Percentiles rank a stretch among this genome's conserved stretches.
Evolutionary conservation across 208 protist genomes (phyloP).

Genomic region (Angomonas ambiguus): DNA sequence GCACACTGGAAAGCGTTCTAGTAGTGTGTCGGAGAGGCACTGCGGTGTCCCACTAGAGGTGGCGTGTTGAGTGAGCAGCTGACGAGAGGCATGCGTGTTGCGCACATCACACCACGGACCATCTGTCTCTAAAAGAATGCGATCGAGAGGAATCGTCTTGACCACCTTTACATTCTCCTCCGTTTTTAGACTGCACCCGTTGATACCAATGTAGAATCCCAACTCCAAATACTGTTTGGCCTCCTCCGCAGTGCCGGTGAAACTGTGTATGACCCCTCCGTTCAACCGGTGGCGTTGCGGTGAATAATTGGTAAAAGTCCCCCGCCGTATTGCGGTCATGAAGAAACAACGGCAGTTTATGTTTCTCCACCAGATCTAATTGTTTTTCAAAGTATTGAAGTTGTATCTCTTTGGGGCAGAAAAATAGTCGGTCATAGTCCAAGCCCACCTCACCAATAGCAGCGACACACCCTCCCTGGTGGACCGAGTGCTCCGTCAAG

Average conservation of each 20-base stretch:
- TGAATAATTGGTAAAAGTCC: slow-evolving; percentile 79
- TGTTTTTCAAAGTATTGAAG: slow-evolving; percentile 71
- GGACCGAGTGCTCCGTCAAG: slow-evolving; percentile 43
- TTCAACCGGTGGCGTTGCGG: slow-evolving; percentile 35
- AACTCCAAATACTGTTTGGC: slow-evolving; percentile 68
- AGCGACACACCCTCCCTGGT: slow-evolving; percentile 61
- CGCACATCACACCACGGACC: slow-evolving; percentile 93
- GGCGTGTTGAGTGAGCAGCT: slow-evolving; percentile 22
- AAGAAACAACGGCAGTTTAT: slow-evolving; percentile 90
- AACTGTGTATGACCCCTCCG: slow-evolving; percentile 94
- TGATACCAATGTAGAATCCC: slow-evolving; percentile 92
- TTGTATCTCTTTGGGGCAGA: slow-evolving; percentile 88
- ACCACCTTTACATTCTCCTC: slow-evolving; percentile 85
- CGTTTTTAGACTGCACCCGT: slow-evolving; percentile 94
- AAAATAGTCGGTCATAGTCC: slow-evolving; percentile 94
- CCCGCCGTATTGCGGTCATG: slow-evolving; percentile 88
- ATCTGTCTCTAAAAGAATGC: slow-evolving; percentile 94
- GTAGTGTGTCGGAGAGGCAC: slow-evolving; percentile 34
- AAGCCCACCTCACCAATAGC: slow-evolving; percentile 85
- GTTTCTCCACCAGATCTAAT: slow-evolving; percentile 77
- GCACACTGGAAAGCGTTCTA: slow-evolving; percentile 31
- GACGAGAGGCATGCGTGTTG: slow-evolving; percentile 82
- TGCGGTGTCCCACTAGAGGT: neutral
- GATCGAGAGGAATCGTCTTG: slow-evolving; percentile 69
- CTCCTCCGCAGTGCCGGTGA: slow-evolving; percentile 86